A percentile compares a stretch with the other conserved stretches of the same genome.
phyloP scores from a whole-genome alignment of 202 grass and related monocot genomes.

The Brachypodium distachyon region DNA sequence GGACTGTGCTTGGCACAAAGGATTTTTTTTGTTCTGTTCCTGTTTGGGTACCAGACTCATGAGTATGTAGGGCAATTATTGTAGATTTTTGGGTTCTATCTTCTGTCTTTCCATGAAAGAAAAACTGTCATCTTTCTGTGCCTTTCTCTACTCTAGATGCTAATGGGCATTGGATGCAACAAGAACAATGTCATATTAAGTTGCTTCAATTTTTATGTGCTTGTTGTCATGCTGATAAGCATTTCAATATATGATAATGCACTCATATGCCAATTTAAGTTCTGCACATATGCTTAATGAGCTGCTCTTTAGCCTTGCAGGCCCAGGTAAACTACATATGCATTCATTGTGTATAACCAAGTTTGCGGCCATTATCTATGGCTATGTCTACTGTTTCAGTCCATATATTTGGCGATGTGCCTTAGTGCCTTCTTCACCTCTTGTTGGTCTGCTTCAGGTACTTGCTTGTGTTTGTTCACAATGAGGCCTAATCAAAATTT shows the following conservation, averaged over 20 bases:
- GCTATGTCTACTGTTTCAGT: slow-evolving; percentile 94
- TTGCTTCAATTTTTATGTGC: neutral
- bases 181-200: neutral
- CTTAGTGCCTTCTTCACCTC: slow-evolving; percentile 85
- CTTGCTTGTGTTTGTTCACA: neutral
- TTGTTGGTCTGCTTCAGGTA: slow-evolving; percentile 88
- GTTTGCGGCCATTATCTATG: slow-evolving; percentile 61
- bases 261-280: neutral
- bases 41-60: too few relatives aligned
- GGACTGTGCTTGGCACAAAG: too few relatives aligned
- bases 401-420: slow-evolving; percentile 95
- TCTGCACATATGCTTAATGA: neutral
- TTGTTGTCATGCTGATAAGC: neutral
- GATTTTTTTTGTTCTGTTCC: too few relatives aligned
- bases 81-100: too few relatives aligned
- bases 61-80: too few relatives aligned
- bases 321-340: slow-evolving; percentile 78
- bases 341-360: slow-evolving; percentile 64
- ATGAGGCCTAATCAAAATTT: neutral
- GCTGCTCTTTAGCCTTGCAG: too few relatives aligned
- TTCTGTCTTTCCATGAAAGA: too few relatives aligned
- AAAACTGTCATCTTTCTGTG: too few relatives aligned
- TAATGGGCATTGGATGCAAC: neutral
- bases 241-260: too few relatives aligned
- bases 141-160: too few relatives aligned